Evolutionary conservation across 768 basidiomycete genomes (phyloP).

Genomic region (Fomitopsis serialis): DNA sequence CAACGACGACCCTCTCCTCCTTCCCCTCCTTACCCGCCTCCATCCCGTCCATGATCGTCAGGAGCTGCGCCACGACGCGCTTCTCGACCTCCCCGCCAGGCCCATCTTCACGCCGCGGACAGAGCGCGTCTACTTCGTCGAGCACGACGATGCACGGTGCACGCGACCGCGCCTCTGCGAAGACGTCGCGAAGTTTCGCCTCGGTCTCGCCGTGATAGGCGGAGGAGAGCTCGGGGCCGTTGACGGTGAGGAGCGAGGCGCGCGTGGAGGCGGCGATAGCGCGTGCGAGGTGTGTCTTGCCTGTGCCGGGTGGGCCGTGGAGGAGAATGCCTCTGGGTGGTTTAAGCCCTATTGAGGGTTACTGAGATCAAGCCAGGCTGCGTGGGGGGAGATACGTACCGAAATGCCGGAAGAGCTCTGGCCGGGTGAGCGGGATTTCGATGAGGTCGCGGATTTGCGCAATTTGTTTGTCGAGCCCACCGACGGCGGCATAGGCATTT

Average conservation of each 20-base stretch:
- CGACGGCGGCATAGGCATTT: constrained; percentile 77
- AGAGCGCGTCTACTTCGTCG: constrained; percentile 95
- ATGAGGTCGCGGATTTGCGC: constrained; percentile 78
- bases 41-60: constrained; percentile 94
- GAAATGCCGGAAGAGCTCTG: constrained; percentile 75
- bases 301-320: constrained; percentile 95
- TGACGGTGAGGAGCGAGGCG: constrained; percentile 87
- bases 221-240: constrained; percentile 91
- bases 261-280: constrained; percentile 86
- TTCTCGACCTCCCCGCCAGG: constrained; percentile 95
- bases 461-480: constrained; percentile 87
- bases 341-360: constrained; percentile 56
- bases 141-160: constrained; percentile 92
- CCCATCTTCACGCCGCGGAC: constrained; percentile 83
- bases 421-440: constrained; percentile 80
- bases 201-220: constrained; percentile 99
- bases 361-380: too few species aligned
- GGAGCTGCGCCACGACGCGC: constrained; percentile 88
- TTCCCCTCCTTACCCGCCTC: constrained; percentile 35
- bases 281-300: constrained; percentile 94
- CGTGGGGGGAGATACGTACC: constrained; percentile 33
- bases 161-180: constrained; percentile 72
- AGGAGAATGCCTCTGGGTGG: constrained; percentile 95
- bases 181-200: constrained; percentile 82
- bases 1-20: constrained; percentile 74